Conservation (phyloP, 495 filamentous ascomycete species). For the Thozetella sp. region DNA sequence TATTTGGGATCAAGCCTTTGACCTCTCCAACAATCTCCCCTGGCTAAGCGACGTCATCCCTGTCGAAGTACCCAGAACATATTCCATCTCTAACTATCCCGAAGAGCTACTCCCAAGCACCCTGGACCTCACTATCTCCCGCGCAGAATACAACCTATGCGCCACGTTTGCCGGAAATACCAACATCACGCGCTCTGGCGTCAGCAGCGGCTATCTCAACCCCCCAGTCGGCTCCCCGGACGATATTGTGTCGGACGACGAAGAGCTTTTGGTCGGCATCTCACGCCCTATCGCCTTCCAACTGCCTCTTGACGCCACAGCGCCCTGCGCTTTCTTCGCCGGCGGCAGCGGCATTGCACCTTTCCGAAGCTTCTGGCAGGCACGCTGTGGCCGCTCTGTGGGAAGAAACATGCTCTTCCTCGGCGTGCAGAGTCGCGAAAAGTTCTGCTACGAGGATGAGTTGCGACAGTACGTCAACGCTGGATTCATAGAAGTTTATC, state of each 20-base stretch:
- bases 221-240: slow-evolving; percentile 32
- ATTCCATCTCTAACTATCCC: slow-evolving; percentile 48
- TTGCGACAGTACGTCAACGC: slow-evolving; percentile 44
- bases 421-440: slow-evolving; percentile 50
- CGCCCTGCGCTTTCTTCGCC: slow-evolving; percentile 50
- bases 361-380: slow-evolving; percentile 54
- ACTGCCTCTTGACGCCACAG: slow-evolving; percentile 42
- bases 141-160: slow-evolving; percentile 47
- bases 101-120: slow-evolving; percentile 49
- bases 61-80: slow-evolving; percentile 52
- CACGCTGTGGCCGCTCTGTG: slow-evolving; percentile 30
- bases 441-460: slow-evolving; percentile 52
- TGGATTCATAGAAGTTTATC: slow-evolving; percentile 47
- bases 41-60: slow-evolving; percentile 47
- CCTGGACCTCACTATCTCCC: slow-evolving; percentile 47
- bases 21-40: slow-evolving; percentile 32
- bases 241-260: slow-evolving; percentile 28
- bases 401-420: slow-evolving; percentile 50
- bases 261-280: slow-evolving; percentile 46
- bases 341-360: slow-evolving; percentile 55
- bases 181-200: slow-evolving; percentile 32
- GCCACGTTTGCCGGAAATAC: slow-evolving; percentile 35
- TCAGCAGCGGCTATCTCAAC: slow-evolving; percentile 52
- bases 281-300: slow-evolving; percentile 52
- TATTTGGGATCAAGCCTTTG: slow-evolving; percentile 51